These are phyloP conservation scores for Polymyxa betae DNA, from an alignment of 208 protist species.

Conservation along the genomic window DNA sequence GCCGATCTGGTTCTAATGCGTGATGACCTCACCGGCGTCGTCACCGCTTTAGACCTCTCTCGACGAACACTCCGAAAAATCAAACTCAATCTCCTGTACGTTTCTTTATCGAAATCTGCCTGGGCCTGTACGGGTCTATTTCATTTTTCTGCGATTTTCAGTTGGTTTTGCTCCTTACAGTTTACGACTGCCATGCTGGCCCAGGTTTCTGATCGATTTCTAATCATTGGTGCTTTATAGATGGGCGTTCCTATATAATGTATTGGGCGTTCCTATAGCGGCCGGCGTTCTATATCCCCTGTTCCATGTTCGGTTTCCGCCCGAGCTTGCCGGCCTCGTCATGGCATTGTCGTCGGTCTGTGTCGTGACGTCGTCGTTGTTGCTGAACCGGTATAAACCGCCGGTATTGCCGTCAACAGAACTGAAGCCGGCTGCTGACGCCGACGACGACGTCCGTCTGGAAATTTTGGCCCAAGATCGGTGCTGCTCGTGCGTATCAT, in stretches of 20 bases:
- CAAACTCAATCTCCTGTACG: constrained; percentile 76
- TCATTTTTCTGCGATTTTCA: too few species aligned
- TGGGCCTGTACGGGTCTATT: too few species aligned
- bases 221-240: not conserved
- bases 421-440: not conserved
- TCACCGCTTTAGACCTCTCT: constrained; percentile 75
- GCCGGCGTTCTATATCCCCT: constrained; percentile 75
- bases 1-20: constrained; percentile 80
- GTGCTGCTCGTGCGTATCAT: not conserved
- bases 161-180: too few species aligned
- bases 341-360: constrained; percentile 84
- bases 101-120: not conserved
- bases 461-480: not conserved
- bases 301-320: constrained; percentile 70
- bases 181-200: too few species aligned
- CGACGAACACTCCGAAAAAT: constrained; percentile 78
- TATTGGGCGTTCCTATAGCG: constrained; percentile 79
- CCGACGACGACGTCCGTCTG: not conserved
- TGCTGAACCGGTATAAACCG: constrained; percentile 68
- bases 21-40: constrained; percentile 70
- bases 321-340: constrained; percentile 76
- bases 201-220: too few species aligned
- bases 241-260: constrained; percentile 83
- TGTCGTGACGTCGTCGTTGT: constrained; percentile 80
- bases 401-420: not conserved